Evolutionary conservation across 1,284 basidiomycete species (phyloP), one percentile per base, ranked within the genome.

Genomic region (Trichosporon inkin): DNA sequence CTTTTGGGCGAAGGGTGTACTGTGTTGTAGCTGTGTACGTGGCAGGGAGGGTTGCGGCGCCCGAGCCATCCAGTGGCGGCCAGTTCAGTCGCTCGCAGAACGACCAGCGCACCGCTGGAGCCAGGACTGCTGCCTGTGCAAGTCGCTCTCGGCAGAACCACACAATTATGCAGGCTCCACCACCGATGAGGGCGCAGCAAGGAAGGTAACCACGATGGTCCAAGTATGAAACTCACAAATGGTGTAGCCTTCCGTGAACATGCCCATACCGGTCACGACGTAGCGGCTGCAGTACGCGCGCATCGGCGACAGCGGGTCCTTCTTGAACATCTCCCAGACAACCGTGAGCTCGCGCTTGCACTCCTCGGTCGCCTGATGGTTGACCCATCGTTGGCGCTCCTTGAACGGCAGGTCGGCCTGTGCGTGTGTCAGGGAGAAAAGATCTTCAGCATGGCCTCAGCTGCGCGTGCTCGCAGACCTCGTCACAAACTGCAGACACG

Each of bases 181-280:
- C n/a, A n/a, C n/a, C n/a, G n/a, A n/a, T n/a, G n/a, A n/a, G n/a
- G n/a, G n/a, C n/a, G n/a, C n/a, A n/a, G n/a, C n/a, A n/a, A n/a
- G n/a, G n/a, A n/a, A n/a, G n/a, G n/a, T n/a, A n/a, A n/a, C n/a
- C n/a, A n/a, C n/a, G n/a, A n/a, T n/a, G n/a, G n/a, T n/a, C n/a
- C n/a, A n/a, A 16, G 19, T 11, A 10, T 7, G 17, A 13, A 35
- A 68, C 70, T 68, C 49, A 71, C 62, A 64, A 22, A 64, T 64
- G 38, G 74, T 68, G 62, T 77, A 78, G 37, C 76, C 76, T 68
- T 83, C 80, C 39, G 81, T 81, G 68, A 82, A 82, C 55, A 83
- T 78, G 62, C 82, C 82, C 70, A 83, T 78, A 64, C 82, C 82
- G 52, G 78, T 80, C 55, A 82, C 68, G 52, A 83, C 81, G 64